These are phyloP conservation scores for Acidiella bohemica DNA, from an alignment of 495 filamentous ascomycete genomes.

Conservation along the genomic window DNA sequence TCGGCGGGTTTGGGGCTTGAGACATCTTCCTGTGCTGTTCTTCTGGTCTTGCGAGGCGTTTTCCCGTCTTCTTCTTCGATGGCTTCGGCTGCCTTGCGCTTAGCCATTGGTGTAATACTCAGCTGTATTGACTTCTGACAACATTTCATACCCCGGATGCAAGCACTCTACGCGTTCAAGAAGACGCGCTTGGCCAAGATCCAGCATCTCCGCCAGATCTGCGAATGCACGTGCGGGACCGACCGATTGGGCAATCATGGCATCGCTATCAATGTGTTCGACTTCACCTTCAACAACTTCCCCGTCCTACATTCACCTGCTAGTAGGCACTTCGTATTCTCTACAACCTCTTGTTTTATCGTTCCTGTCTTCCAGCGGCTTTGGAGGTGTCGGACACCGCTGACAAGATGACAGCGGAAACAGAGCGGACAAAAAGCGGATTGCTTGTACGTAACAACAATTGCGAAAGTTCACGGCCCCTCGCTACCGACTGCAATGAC, in stretches of 20 bases:
- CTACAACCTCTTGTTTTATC: too few relatives aligned
- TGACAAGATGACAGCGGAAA: too few relatives aligned
- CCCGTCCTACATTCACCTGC: too few relatives aligned
- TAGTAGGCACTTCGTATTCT: too few relatives aligned
- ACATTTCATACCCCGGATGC: background rate
- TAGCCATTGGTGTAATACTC: constrained; percentile 3
- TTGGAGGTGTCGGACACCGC: too few relatives aligned
- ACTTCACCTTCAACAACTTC: constrained; percentile 2
- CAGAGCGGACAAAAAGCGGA: too few relatives aligned
- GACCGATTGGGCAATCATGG: too few relatives aligned
- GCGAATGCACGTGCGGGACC: background rate
- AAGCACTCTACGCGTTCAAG: background rate
- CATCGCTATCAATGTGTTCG: background rate
- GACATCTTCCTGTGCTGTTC: constrained; percentile 1
- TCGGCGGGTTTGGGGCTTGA: constrained; percentile 1
- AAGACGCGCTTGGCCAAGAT: background rate
- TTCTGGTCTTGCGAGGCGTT: constrained; percentile 15
- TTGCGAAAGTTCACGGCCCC: too few relatives aligned
- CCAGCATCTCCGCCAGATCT: background rate
- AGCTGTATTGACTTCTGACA: background rate
- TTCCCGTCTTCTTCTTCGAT: constrained; percentile 6
- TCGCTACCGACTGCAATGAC: too few relatives aligned
- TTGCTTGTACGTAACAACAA: too few relatives aligned
- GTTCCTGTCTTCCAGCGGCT: too few relatives aligned
- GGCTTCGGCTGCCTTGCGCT: constrained; percentile 6